These are phyloP conservation scores for Blastomyces percursus DNA, from an alignment of 2,329 filamentous ascomycete species.

Conservation along the genomic window DNA sequence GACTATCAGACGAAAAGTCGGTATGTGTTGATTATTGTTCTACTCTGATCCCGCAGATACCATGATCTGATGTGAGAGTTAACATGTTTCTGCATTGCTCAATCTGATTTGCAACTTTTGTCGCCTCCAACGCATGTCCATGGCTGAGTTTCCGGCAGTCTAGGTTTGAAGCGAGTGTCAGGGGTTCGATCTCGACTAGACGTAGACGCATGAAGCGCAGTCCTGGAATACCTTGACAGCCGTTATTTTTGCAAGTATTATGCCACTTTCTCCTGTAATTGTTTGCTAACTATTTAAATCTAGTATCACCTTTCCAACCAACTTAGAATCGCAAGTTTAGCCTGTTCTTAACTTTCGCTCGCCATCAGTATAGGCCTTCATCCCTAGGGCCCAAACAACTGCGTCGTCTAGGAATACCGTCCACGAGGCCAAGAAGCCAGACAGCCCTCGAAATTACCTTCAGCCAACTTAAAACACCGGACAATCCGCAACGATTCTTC, in stretches of 20 bases:
- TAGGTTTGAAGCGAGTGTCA: slow-evolving; percentile 2
- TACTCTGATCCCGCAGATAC: background rate
- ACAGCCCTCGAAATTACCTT: background rate
- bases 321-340: background rate
- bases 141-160: background rate
- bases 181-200: background rate
- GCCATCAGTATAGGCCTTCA: background rate
- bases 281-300: background rate
- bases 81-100: background rate
- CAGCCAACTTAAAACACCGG: background rate
- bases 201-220: background rate
- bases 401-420: background rate
- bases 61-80: background rate
- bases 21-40: background rate
- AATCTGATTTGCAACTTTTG: background rate
- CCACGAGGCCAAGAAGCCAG: background rate
- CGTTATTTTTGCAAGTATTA: background rate
- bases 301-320: background rate
- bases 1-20: background rate
- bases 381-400: background rate
- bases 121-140: background rate
- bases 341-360: background rate
- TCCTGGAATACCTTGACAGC: background rate
- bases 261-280: background rate
- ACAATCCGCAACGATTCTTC: slow-evolving; percentile 21